Evolutionary conservation across 2,329 filamentous ascomycete genomes (phyloP).

Genomic region (Coniochaeta sp.): DNA sequence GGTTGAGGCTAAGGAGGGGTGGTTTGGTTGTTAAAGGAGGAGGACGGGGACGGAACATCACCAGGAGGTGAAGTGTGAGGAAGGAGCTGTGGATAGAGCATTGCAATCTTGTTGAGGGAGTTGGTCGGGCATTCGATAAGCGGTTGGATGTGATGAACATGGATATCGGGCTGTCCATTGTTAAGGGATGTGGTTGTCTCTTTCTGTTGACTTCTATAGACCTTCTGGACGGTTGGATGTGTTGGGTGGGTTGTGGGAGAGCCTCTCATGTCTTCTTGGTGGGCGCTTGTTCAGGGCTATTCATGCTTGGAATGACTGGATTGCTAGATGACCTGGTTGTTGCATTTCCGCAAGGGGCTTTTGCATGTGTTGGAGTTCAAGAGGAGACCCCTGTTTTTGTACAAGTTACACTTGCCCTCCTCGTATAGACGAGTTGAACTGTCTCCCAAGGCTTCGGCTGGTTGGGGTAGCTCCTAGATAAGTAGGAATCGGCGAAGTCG

Average conservation of each 20-base stretch:
- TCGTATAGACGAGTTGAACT: not conserved
- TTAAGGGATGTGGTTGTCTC: too few species aligned
- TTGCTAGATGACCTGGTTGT: not conserved
- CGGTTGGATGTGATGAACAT: too few species aligned
- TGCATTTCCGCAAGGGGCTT: not conserved
- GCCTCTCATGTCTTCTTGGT: not conserved
- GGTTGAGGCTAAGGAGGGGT: slow-evolving; percentile 39
- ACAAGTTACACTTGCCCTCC: not conserved
- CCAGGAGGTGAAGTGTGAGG: too few species aligned
- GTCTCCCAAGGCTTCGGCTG: not conserved
- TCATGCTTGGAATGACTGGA: not conserved
- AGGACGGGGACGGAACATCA: too few species aligned
- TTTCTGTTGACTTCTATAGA: too few species aligned
- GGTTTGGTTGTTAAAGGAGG: too few species aligned
- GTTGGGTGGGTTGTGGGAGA: too few species aligned
- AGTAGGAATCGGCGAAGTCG: not conserved
- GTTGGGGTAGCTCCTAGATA: not conserved
- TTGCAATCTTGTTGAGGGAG: not conserved
- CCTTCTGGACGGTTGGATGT: too few species aligned
- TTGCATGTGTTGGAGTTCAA: not conserved
- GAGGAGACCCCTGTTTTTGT: not conserved
- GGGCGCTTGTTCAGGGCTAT: not conserved
- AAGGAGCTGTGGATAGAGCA: not conserved
- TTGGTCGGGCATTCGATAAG: too few species aligned
- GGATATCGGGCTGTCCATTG: too few species aligned